Percentiles rank a stretch among this genome's conserved stretches.
Conservation (phyloP, 2,329 filamentous ascomycete genomes). For the Verticillium tricorpus region DNA sequence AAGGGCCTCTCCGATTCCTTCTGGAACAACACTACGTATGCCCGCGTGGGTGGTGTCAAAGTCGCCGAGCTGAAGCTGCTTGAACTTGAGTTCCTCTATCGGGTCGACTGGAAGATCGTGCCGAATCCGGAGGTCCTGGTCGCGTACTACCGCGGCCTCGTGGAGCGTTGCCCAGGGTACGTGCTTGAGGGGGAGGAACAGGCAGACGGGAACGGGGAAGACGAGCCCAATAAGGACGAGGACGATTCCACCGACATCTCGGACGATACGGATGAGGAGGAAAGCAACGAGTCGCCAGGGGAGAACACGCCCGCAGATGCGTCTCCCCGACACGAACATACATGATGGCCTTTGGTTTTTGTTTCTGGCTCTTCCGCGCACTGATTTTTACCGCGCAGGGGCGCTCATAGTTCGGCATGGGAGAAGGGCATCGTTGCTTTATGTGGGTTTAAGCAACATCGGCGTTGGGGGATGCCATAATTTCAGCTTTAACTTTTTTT, state of each 20-base stretch:
- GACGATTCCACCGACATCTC: constrained; percentile 23
- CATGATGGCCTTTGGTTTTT: neutral
- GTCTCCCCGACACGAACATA: neutral
- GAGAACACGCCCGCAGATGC: constrained; percentile 6
- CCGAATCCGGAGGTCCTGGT: constrained; percentile 90
- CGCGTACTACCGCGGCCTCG: constrained; percentile 86
- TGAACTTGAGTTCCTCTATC: constrained; percentile 87
- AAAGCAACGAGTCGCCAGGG: constrained; percentile 14
- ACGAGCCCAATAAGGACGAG: constrained; percentile 24
- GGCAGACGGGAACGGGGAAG: neutral
- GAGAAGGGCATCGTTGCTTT: neutral
- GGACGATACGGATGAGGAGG: constrained; percentile 16
- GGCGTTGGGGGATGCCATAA: neutral
- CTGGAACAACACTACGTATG: constrained; percentile 97
- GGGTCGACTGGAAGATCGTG: constrained; percentile 95
- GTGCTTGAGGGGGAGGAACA: constrained; percentile 36
- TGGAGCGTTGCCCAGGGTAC: constrained; percentile 61
- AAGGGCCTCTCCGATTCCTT: constrained; percentile 96
- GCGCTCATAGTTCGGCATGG: neutral
- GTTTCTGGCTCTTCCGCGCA: neutral
- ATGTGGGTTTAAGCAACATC: neutral
- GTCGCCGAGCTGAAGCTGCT: constrained; percentile 84
- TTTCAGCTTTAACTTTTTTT: neutral
- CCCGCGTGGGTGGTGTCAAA: constrained; percentile 87
- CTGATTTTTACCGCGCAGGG: neutral